Base-by-base conservation (phyloP, 2,329 filamentous ascomycete genomes). In the Diaporthe australafricana region DNA sequence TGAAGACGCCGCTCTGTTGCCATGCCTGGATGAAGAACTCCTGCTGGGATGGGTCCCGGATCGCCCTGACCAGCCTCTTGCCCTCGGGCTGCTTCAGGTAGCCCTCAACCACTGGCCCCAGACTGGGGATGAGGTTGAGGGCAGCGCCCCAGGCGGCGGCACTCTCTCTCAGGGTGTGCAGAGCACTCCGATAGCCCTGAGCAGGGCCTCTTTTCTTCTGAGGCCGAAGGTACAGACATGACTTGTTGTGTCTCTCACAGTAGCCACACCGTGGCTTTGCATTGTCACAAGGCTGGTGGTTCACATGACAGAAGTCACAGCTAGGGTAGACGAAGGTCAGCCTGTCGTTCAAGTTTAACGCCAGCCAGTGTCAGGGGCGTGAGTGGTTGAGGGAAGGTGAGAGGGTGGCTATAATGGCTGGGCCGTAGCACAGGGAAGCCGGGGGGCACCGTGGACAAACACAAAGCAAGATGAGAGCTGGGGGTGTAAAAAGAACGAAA, bases 231-330 rank as follows among this genome's bases (percentile, higher is more conserved):
- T 83, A 83, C 32, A 81, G 74, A 60, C 81, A 83, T 0, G 79
- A 77, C 75, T 82, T 82, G 72, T 80, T 80, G 71, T 83, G 80
- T 70, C 79, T 77, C 68, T 82, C 81, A 67, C 84, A 86, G 52
- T 85, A 84, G 75, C 83, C 80, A 74, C 84, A 86, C 56, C 84
- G 81, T n/a, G 84, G 84, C 55, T 79, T 77, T 62, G 82, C 83
- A 73, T 86, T 86, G 77, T 86, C 84, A 76, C 84, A 86, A 7
- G 84, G 84, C 77, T 85, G 84, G 73, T 85, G 84, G 75, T 85
- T 84, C 68, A 83, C 81, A 73, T 85, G 84, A 73, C 84, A 85
- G 57, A 84, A 84, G 77, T 85, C 84, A 77, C 84, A 85, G 67
- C 84, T 86, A 71, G 68, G 74, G 56, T 73, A 20, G 27, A 48